Conservation (phyloP, 352 stramenopile genomes). For the Pythium volutum region DNA sequence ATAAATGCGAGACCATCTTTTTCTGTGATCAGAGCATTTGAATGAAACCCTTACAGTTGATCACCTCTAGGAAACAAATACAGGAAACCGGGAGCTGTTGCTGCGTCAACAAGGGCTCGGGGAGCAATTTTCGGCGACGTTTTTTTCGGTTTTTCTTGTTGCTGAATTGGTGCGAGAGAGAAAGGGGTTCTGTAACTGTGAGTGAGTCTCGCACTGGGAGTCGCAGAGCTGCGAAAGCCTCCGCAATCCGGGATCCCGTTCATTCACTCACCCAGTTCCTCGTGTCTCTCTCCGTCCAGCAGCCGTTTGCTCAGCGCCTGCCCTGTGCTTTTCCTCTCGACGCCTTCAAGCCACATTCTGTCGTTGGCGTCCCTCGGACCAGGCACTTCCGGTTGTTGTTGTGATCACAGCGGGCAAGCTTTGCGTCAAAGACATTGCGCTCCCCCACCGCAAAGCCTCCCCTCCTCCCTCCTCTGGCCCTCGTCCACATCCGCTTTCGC, state of each 20-base stretch:
- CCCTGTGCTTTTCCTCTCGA: slow-evolving; percentile 7
- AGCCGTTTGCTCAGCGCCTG: background rate
- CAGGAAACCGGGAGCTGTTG: background rate
- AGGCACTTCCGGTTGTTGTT: slow-evolving; percentile 2
- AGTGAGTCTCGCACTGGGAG: background rate
- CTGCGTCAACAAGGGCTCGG: background rate
- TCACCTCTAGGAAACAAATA: background rate
- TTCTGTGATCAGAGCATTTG: background rate
- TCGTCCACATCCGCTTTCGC: background rate
- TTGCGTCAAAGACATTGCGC: background rate
- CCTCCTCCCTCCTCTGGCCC: background rate
- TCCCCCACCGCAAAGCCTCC: slow-evolving; percentile 9
- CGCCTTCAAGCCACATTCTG: slow-evolving; percentile 7
- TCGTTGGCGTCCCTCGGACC: background rate
- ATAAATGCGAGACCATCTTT: background rate
- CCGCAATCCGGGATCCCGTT: slow-evolving; percentile 5
- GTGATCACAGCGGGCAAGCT: background rate
- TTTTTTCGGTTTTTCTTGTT: background rate
- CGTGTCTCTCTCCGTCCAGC: slow-evolving; percentile 14
- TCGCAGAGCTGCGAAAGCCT: background rate
- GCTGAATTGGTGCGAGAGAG: background rate
- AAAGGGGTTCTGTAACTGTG: background rate
- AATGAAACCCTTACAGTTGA: background rate
- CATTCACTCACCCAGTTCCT: slow-evolving; percentile 21
- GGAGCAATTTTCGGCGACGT: background rate